Conservation (phyloP, 257 asterid species). For the Solanum arcanum region DNA sequence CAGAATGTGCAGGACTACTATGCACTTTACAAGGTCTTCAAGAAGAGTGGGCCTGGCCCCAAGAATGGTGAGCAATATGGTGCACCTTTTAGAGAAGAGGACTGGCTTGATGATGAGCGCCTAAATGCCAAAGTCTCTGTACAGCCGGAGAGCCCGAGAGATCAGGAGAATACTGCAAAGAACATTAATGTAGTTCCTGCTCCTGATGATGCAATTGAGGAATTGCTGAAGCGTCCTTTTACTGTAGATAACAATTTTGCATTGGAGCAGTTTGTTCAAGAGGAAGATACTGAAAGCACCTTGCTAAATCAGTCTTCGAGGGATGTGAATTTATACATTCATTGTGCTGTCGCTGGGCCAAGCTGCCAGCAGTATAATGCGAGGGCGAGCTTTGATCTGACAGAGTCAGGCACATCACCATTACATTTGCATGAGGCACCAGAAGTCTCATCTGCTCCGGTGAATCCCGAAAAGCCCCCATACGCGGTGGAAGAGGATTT, state of each 20-base stretch:
- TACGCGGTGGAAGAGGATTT: conserved; percentile 28
- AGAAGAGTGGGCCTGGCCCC: conserved; percentile 99
- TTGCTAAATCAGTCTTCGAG: conserved; percentile 24
- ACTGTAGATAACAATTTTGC: conserved; percentile 8
- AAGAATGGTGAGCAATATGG: conserved; percentile 98
- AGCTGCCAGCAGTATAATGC: conserved; percentile 8
- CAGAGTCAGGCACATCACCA: conserved; percentile 31
- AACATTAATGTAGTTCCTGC: conserved; percentile 9
- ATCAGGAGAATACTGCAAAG: conserved; percentile 10
- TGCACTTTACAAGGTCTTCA: conserved; percentile 76
- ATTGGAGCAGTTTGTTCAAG: conserved; percentile 22
- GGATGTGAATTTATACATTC: conserved; percentile 14
- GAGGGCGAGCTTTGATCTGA: conserved; percentile 30
- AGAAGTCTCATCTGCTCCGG: conserved; percentile 41
- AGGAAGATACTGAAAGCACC: conserved; percentile 28
- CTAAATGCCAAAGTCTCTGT: conserved; percentile 7
- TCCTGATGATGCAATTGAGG: conserved; percentile 39
- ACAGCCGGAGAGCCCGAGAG: conserved; percentile 11
- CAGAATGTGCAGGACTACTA: conserved; percentile 40
- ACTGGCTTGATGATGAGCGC: conserved; percentile 57
- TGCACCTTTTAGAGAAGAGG: conserved; percentile 85
- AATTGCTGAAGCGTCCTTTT: conserved; percentile 29
- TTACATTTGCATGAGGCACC: conserved; percentile 33
- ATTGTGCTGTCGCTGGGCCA: conserved; percentile 5
- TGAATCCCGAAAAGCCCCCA: conserved; percentile 1